phyloP scores from a whole-genome alignment of 2,329 filamentous ascomycete genomes.

The Rhynchosporium agropyri region DNA sequence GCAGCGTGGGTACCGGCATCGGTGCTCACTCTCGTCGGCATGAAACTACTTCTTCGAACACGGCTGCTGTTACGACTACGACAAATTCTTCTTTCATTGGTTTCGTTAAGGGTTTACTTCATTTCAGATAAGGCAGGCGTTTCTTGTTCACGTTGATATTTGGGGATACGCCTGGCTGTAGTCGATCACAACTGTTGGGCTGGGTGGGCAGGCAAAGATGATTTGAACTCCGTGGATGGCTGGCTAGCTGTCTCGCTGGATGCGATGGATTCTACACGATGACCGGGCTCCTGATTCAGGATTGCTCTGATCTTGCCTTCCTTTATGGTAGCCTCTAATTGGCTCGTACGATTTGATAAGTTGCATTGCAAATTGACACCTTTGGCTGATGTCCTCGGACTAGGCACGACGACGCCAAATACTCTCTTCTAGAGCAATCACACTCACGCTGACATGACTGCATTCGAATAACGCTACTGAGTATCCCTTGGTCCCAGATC shows the following conservation, averaged over 20 bases:
- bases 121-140: conserved; percentile 29
- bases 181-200: conserved; percentile 19
- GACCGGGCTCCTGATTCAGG: background rate
- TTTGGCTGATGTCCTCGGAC: conserved; percentile 10
- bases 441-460: background rate
- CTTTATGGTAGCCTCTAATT: background rate
- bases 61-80: conserved; percentile 27
- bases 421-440: background rate
- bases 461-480: background rate
- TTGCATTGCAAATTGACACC: conserved; percentile 20
- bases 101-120: conserved; percentile 38
- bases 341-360: conserved; percentile 16
- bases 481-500: background rate
- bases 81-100: conserved; percentile 37
- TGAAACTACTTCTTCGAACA: conserved; percentile 20
- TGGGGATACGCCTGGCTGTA: conserved; percentile 2
- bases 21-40: conserved; percentile 24
- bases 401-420: conserved; percentile 10
- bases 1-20: conserved; percentile 25
- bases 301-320: conserved; percentile 7
- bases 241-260: conserved; percentile 20
- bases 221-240: conserved; percentile 11
- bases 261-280: conserved; percentile 11
- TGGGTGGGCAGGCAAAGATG: conserved; percentile 12
- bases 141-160: conserved; percentile 10